These are phyloP conservation scores for Trebouxia sp. DNA, from an alignment of 139 green algal genomes.

Conservation along the genomic window DNA sequence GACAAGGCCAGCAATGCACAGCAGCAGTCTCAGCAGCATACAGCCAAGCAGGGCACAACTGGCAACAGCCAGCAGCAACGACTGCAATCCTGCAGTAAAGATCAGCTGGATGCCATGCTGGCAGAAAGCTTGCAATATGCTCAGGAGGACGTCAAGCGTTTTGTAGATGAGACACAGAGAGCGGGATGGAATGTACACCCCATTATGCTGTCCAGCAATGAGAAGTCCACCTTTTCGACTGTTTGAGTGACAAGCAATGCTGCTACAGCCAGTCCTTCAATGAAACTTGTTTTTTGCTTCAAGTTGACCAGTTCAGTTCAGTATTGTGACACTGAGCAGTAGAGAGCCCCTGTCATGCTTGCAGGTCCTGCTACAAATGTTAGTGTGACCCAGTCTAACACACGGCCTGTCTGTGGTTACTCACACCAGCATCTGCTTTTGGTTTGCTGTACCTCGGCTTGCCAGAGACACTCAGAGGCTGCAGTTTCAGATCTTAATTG, in stretches of 20 bases:
- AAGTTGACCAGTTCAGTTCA: neutral
- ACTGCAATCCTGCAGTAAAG: neutral
- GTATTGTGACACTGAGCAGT: neutral
- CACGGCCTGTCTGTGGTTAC: too few relatives aligned
- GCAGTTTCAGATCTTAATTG: too few relatives aligned
- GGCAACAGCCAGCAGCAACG: neutral
- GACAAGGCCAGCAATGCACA: neutral
- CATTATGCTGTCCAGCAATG: conserved; percentile 29
- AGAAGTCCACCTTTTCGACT: neutral
- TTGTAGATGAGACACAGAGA: conserved; percentile 3
- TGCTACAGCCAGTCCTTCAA: too few relatives aligned
- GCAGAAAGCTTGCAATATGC: conserved; percentile 19
- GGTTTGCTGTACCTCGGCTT: too few relatives aligned
- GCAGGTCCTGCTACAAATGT: too few relatives aligned
- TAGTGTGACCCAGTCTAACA: too few relatives aligned
- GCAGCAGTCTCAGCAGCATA: neutral
- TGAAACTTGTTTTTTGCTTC: too few relatives aligned
- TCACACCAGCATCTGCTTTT: too few relatives aligned
- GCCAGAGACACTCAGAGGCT: too few relatives aligned
- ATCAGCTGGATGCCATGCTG: conserved; percentile 5
- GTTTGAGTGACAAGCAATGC: too few relatives aligned
- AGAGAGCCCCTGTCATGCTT: too few relatives aligned
- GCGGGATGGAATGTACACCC: conserved; percentile 8
- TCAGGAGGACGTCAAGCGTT: conserved; percentile 18
- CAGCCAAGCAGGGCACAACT: neutral